Conservation (phyloP, 805 yeast species). For the Vanderwaltozyma tropicalis region DNA sequence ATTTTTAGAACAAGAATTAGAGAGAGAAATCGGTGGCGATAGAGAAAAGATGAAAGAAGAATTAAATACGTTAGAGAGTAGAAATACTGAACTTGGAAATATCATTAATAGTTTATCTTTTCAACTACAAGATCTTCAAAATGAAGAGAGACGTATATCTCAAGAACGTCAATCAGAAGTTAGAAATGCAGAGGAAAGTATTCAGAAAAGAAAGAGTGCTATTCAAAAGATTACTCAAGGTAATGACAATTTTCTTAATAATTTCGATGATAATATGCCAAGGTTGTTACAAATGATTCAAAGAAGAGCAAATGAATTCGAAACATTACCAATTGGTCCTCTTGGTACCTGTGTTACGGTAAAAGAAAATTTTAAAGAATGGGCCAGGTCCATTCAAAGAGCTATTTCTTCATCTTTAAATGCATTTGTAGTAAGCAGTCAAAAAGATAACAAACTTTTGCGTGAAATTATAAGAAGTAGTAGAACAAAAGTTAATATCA, state of each 20-base stretch:
- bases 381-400: slow-evolving; percentile 54
- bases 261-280: slow-evolving; percentile 42
- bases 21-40: slow-evolving; percentile 25
- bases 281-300: slow-evolving; percentile 34
- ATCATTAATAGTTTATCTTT: slow-evolving; percentile 3
- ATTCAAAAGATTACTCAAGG: slow-evolving; percentile 22
- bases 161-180: slow-evolving; percentile 9
- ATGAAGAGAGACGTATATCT: slow-evolving; percentile 8
- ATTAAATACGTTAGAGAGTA: slow-evolving; percentile 5
- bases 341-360: slow-evolving; percentile 53
- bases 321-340: slow-evolving; percentile 65
- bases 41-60: slow-evolving; percentile 20
- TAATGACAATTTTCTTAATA: slow-evolving; percentile 27
- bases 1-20: slow-evolving; percentile 19
- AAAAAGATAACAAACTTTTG: slow-evolving; percentile 44
- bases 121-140: slow-evolving; percentile 11
- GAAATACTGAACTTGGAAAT: slow-evolving; percentile 7
- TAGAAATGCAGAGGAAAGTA: slow-evolving; percentile 6
- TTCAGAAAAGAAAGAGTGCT: slow-evolving; percentile 14
- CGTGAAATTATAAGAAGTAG: slow-evolving; percentile 27
- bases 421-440: slow-evolving; percentile 58
- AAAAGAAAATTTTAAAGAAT: slow-evolving; percentile 40
- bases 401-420: slow-evolving; percentile 40
- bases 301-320: slow-evolving; percentile 30
- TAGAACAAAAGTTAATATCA: slow-evolving; percentile 32